Base-by-base conservation (phyloP, 2,329 filamentous ascomycete species). In the Monilinia laxa region DNA sequence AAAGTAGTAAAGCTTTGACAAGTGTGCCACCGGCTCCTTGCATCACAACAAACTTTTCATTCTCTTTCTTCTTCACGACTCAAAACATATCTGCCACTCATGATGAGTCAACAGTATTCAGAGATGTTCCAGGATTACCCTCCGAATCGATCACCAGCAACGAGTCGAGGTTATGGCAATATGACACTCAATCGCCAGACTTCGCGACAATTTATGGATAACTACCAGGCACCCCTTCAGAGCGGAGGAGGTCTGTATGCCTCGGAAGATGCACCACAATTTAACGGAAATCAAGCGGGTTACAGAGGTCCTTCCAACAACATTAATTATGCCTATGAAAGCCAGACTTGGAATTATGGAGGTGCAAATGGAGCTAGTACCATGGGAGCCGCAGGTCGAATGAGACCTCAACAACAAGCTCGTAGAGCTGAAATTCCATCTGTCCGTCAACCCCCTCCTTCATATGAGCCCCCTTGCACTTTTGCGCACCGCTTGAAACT, bases 271-370 rank as follows among this genome's bases (percentile, higher is more conserved):
- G 82, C 83, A 74, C 38, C 68, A 25, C 82, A 80, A 73, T 87
- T 82, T 78, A 87, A 84, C 77, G 80, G 82, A 38, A 47, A 68
- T 28, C 64, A 67, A n/a, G 63, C 71, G 51, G 74, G 71, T 47
- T 72, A 75, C 40, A 70, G 74, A 49, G 71, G 72, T 55, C 56
- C 66, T 16, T 66, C 71, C 35, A 64, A 28, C 25, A 64, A 49
- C 16, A 70, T 73, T 53, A 81, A 81, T 63, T 84, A 83, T 73
- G 85, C 80, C 67, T 90, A 93, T 72, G 91, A 93, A 75, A 86
- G 87, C 76, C 90, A 92, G 75, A 88, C 89, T 25, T 97, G 93
- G 93, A 91, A 88, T 77, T 88, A 92, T 63, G 86, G 85, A 74
- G 89, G 69, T 59, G 69, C 69, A 82, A 84, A 73, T 68, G 87